These are phyloP conservation scores for Mortierella alpina DNA, from an alignment of 192 early-diverging fungal genomes.

Conservation along the genomic window DNA sequence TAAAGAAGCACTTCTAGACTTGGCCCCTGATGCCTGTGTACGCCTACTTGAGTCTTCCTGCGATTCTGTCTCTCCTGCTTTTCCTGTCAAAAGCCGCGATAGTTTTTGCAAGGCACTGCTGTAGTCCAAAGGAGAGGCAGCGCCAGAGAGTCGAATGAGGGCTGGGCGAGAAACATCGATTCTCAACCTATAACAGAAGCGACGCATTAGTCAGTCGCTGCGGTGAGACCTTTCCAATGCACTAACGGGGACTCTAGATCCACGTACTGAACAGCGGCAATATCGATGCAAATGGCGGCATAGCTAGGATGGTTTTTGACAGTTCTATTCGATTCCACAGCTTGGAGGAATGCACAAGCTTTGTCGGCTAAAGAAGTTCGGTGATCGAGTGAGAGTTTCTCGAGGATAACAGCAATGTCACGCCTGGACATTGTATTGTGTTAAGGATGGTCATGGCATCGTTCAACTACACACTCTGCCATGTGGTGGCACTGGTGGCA, in stretches of 20 bases:
- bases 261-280: slow-evolving; percentile 36
- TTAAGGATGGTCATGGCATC: background rate
- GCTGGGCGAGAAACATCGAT: slow-evolving; percentile 36
- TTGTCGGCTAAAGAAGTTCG: slow-evolving; percentile 44
- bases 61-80: background rate
- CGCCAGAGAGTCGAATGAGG: slow-evolving; percentile 30
- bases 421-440: slow-evolving; percentile 36
- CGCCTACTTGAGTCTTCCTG: no score
- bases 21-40: no score
- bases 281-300: slow-evolving; percentile 50
- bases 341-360: slow-evolving; percentile 40
- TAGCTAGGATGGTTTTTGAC: slow-evolving; percentile 42
- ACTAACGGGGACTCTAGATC: background rate
- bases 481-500: background rate
- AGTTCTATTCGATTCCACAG: slow-evolving; percentile 27
- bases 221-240: no score
- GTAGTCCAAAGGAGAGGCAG: slow-evolving; percentile 10
- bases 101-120: slow-evolving; percentile 21
- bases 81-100: slow-evolving; percentile 13
- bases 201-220: no score
- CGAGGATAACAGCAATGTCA: slow-evolving; percentile 33
- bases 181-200: slow-evolving; percentile 4
- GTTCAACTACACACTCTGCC: background rate
- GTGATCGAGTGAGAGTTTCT: slow-evolving; percentile 40
- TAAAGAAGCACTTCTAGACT: no score